Conservation (phyloP, 257 asterid species). For the Solanum bulbocastanum region DNA sequence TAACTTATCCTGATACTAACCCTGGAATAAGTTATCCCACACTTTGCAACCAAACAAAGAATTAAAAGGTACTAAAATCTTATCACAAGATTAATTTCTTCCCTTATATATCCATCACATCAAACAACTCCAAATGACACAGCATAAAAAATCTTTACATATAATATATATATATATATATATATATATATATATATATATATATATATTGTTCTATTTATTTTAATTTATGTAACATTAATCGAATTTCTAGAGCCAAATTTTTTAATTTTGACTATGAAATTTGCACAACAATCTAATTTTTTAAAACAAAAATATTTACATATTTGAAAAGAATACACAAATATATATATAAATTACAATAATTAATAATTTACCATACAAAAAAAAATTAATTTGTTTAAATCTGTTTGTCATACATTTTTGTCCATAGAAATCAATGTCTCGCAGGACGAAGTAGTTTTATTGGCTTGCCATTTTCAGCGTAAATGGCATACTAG, state of each 20-base stretch:
- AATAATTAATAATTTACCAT: too few relatives aligned
- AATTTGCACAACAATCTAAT: background rate
- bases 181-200: background rate
- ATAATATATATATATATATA: too few relatives aligned
- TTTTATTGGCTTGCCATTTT: background rate
- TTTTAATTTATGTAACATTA: background rate
- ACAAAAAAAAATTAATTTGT: accelerated
- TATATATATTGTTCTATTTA: background rate
- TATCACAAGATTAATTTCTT: too few relatives aligned
- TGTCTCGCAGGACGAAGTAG: background rate
- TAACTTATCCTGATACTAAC: too few relatives aligned
- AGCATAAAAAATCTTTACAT: too few relatives aligned
- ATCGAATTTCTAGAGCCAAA: background rate
- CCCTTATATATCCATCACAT: too few relatives aligned
- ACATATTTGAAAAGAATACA: too few relatives aligned
- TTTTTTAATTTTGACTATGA: background rate
- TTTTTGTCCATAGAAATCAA: background rate
- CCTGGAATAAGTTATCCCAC: too few relatives aligned
- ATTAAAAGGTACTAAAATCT: too few relatives aligned
- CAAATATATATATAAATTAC: too few relatives aligned
- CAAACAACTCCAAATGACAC: too few relatives aligned
- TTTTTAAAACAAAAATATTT: background rate
- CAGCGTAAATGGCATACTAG: background rate
- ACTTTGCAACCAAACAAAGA: too few relatives aligned
- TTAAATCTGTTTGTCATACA: background rate